phyloP scores from a whole-genome alignment of 257 asterid species.

The Prunella vulgaris region DNA sequence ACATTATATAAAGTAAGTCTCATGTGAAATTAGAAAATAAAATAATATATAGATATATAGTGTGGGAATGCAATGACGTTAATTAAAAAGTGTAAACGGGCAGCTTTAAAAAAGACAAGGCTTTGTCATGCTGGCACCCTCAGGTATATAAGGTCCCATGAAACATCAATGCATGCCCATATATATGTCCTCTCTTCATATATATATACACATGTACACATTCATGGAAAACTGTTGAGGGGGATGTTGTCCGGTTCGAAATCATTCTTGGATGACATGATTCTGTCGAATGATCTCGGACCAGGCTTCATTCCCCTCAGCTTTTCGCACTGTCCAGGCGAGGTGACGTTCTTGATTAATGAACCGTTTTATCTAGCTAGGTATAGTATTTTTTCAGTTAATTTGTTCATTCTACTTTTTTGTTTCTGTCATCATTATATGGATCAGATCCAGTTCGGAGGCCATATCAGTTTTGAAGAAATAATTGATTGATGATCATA shows the following conservation, averaged over 20 bases:
- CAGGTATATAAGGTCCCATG: conserved; percentile 23
- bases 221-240: conserved; percentile 30
- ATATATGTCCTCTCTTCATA: neutral
- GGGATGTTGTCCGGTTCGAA: conserved; percentile 54
- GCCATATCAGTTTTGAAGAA: too few species aligned
- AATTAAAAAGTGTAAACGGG: conserved; percentile 27
- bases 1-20: too few species aligned
- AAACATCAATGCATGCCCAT: conserved; percentile 33
- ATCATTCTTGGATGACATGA: conserved; percentile 12
- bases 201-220: too few species aligned
- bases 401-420: neutral
- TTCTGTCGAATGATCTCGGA: conserved; percentile 52
- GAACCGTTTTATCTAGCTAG: neutral
- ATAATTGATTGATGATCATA: too few species aligned
- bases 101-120: conserved; percentile 22
- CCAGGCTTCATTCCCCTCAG: conserved; percentile 83
- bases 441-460: too few species aligned
- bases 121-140: conserved; percentile 13
- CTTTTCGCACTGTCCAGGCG: neutral
- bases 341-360: neutral
- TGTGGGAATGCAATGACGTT: conserved; percentile 22
- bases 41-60: neutral
- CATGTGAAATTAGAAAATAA: too few species aligned
- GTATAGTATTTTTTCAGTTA: neutral
- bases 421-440: neutral